Evolutionary conservation across 441 rosid genomes (phyloP), one percentile per base, ranked within the genome.

Genomic region (Croton setiger): DNA sequence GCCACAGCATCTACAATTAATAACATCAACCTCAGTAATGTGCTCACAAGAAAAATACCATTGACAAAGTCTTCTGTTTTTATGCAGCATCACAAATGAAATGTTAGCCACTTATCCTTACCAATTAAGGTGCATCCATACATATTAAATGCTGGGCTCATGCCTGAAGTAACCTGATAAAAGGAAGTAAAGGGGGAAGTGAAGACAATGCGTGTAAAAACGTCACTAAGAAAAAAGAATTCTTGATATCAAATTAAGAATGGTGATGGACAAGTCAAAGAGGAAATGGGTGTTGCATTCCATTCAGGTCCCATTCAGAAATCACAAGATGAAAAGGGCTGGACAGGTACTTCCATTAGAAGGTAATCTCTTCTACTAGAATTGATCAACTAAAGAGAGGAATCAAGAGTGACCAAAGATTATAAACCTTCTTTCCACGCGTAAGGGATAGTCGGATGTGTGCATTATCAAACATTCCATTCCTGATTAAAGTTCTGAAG

Each of bases 61-160:
- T 47, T 41, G 43, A 5, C 23, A 52, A 10, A 39, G 53, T 12
- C 44, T 18, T 17, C 39, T 60, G 60, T 36, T 45, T 27, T 14
- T 64, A 54, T 27, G 59, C 6, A 33, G 45, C 44, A 48, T 58
- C 54, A 44, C 67, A 66, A 68, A 66, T 10, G 31, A 36, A 17
- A 74, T 80, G 69, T 67, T 76, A 10, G 36, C n/a, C 31, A 27
- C 31, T 27, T 27, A 27, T 27, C 15, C 64, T 71, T 86, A 92
- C 98, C 96, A 1, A 92, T 89, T 64, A 92, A 81, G 7, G 96
- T 88, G 81, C 94, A 89, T 65, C 94, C 96, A 75, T 88, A 87
- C 31, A 78, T 89, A 79, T 88, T 92, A 81, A 92, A 89, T 63
- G 83, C 85, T 58, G 96, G 96, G 80, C 93, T 89, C 94, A 92